These are phyloP conservation scores for Borovskyia barvae DNA, from an alignment of 208 protist genomes.

Conservation along the genomic window DNA sequence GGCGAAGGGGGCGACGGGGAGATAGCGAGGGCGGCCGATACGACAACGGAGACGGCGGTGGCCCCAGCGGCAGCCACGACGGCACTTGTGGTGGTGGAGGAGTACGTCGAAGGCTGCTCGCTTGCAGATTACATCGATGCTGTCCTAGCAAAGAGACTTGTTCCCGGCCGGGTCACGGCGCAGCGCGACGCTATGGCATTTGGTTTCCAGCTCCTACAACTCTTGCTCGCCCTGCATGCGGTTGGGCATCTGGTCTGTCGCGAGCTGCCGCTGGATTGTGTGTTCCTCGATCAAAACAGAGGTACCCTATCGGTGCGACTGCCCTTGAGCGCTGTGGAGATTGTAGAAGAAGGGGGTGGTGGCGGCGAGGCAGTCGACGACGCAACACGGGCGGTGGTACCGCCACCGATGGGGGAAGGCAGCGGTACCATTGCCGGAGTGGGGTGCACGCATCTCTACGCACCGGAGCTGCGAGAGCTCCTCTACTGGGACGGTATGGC, in stretches of 20 bases:
- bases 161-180: background rate
- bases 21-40: too few relatives aligned
- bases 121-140: slow-evolving; percentile 22
- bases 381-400: background rate
- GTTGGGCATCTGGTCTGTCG: slow-evolving; percentile 8
- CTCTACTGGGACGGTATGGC: background rate
- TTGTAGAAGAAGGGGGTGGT: slow-evolving; percentile 1
- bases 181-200: slow-evolving; percentile 15
- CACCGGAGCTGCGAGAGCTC: slow-evolving; percentile 12
- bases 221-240: slow-evolving; percentile 13
- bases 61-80: background rate
- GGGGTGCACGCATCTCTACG: too few relatives aligned
- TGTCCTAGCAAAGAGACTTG: background rate
- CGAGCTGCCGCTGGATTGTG: slow-evolving; percentile 1
- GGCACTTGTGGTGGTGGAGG: slow-evolving; percentile 18
- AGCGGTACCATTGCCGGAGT: too few relatives aligned
- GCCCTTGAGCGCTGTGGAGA: slow-evolving; percentile 3
- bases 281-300: slow-evolving; percentile 9
- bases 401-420: background rate
- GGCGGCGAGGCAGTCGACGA: background rate
- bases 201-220: slow-evolving; percentile 11
- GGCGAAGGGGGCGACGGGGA: too few relatives aligned
- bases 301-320: slow-evolving; percentile 18
- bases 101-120: slow-evolving; percentile 21
- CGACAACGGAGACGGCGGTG: background rate